Evolutionary conservation across 2,329 filamentous ascomycete genomes (phyloP).

Genomic region (Verticillium isaacii): DNA sequence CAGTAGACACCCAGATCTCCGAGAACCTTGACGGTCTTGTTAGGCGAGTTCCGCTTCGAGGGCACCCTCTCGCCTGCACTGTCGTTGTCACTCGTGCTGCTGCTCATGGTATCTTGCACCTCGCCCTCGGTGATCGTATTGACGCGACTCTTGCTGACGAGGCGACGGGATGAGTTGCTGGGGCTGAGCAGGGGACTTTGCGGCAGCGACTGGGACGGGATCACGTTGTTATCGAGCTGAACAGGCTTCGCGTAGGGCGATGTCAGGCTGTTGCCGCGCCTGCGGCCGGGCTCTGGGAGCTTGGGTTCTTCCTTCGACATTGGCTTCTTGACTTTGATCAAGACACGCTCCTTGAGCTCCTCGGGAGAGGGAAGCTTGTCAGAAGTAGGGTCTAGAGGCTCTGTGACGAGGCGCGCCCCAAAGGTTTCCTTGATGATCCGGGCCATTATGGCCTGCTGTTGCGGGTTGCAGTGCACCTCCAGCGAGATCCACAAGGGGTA

Average conservation of each 20-base stretch:
- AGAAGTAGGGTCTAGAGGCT: slow-evolving; percentile 65
- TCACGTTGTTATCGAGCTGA: slow-evolving; percentile 50
- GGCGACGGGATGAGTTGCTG: slow-evolving; percentile 43
- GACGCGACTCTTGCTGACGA: slow-evolving; percentile 46
- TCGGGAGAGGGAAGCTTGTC: slow-evolving; percentile 77
- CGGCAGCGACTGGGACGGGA: slow-evolving; percentile 46
- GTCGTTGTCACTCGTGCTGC: slow-evolving; percentile 77
- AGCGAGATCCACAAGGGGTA: slow-evolving; percentile 93
- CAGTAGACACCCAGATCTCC: slow-evolving; percentile 81
- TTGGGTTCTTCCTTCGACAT: slow-evolving; percentile 35
- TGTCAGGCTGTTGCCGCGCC: slow-evolving; percentile 67
- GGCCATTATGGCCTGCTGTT: slow-evolving; percentile 85
- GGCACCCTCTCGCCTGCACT: slow-evolving; percentile 54
- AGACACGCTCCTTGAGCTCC: slow-evolving; percentile 74
- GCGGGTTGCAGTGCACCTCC: slow-evolving; percentile 83
- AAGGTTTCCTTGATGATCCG: slow-evolving; percentile 84
- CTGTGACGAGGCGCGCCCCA: slow-evolving; percentile 70
- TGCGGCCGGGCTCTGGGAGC: slow-evolving; percentile 35
- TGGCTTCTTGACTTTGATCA: slow-evolving; percentile 88
- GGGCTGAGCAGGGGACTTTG: slow-evolving; percentile 51
- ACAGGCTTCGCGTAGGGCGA: slow-evolving; percentile 67
- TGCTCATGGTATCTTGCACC: slow-evolving; percentile 51
- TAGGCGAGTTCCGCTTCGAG: slow-evolving; percentile 55
- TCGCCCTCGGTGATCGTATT: slow-evolving; percentile 54
- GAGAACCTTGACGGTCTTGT: slow-evolving; percentile 80